Base-by-base conservation (phyloP, 495 filamentous ascomycete genomes). In the Aspergillus nanangensis region DNA sequence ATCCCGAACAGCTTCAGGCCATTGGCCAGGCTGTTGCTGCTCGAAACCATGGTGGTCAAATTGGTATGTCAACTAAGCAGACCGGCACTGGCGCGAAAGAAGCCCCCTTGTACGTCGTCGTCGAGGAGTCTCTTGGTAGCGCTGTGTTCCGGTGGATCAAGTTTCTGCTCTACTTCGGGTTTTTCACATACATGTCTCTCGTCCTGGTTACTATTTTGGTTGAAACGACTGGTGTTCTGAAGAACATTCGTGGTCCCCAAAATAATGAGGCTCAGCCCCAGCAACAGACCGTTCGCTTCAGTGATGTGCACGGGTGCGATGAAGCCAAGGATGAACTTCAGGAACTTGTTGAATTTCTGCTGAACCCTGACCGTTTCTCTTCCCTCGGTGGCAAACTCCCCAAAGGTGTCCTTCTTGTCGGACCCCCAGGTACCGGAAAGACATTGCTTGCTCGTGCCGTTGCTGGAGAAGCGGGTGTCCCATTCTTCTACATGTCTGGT, bases 401-500 rank as follows among this genome's bases (percentile, higher is more conserved):
- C 33, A 98, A 97, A 67, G 93, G 93, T 75, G 88, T 97, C 55
- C 76, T 98, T 34, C 78, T 98, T 33, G 88, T 96, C 58, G 93
- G 93, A 7, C 93, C 93, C 57, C 93, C 93, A 24, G 93, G 93
- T 68, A 98, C 93, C 41, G 93, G 93, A 68, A 98, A 98, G 67
- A 98, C 93, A n/a, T 78, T 98, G 32, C 79, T 98, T 45, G 93
- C 93, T 47, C 87, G 94, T 52, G 93, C 93, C 9, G 93, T 98
- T 41, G 93, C 93, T 43, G 93, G 93, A 21, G 93, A 98, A 72
- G 90, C 93, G 34, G 93, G 93, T 47, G 94, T 97, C 17, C 93
- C 93, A 1, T 97, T 96, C 78, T 98, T 96, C 78, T 97, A 93
- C 77, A 96, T 98, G 92, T 97, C 94, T 53, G 93, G 93, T 21